These are phyloP conservation scores for Testicularia cyperi DNA, from an alignment of 1,284 basidiomycete genomes.

Conservation along the genomic window DNA sequence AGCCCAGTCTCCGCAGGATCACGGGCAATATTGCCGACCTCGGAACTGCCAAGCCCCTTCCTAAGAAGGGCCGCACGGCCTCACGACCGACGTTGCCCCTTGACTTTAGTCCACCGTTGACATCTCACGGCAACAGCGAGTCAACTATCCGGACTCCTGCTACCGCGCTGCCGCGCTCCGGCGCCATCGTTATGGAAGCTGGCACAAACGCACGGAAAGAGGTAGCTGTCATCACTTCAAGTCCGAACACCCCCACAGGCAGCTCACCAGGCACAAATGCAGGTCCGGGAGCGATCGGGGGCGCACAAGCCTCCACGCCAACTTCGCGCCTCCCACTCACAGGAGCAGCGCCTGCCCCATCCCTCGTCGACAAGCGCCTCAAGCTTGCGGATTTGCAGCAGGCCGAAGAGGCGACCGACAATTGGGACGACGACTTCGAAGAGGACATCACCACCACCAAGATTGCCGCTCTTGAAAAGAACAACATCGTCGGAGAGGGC, in stretches of 20 bases:
- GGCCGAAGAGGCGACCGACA: slow-evolving; percentile 70
- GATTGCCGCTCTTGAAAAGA: slow-evolving; percentile 68
- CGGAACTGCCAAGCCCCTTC: slow-evolving; percentile 29
- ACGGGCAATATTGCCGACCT: slow-evolving; percentile 27
- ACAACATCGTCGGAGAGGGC: slow-evolving; percentile 1
- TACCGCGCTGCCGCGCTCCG: too few relatives aligned
- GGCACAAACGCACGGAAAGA: too few relatives aligned
- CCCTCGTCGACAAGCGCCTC: slow-evolving; percentile 41
- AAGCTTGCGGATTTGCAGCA: slow-evolving; percentile 65
- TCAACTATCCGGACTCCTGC: neutral
- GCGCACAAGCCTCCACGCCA: neutral
- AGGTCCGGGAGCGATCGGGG: neutral
- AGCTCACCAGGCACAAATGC: too few relatives aligned
- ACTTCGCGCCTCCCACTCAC: slow-evolving; percentile 25
- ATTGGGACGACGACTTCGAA: slow-evolving; percentile 98
- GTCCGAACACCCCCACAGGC: neutral
- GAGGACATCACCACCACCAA: slow-evolving; percentile 85
- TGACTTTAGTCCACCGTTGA: slow-evolving; percentile 29
- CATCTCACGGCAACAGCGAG: slow-evolving; percentile 1
- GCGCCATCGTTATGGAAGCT: too few relatives aligned
- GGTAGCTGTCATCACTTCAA: too few relatives aligned
- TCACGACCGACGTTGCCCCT: slow-evolving; percentile 28
- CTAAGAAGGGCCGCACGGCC: slow-evolving; percentile 8
- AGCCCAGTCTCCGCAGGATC: slow-evolving; percentile 33
- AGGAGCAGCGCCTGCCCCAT: slow-evolving; percentile 36